phyloP scores from a whole-genome alignment of 164 flowering plant species.

The Vitis labrusca region DNA sequence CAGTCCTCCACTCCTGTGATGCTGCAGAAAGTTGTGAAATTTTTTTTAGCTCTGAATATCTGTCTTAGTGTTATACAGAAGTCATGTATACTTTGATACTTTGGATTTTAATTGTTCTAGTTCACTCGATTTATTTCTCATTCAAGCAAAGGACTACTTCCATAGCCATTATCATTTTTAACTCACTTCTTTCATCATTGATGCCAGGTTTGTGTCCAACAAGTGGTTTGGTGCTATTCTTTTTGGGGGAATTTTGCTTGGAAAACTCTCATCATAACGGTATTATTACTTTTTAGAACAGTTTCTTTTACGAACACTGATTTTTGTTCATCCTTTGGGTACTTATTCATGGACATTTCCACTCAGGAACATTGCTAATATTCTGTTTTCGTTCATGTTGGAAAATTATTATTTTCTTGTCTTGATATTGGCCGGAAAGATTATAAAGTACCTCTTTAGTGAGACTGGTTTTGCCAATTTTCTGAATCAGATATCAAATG shows the following conservation, averaged over 20 bases:
- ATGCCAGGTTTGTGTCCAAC: constrained; percentile 80
- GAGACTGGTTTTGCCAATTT: too few relatives aligned
- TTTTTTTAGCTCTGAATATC: too few relatives aligned
- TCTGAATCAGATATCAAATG: too few relatives aligned
- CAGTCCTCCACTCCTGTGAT: not conserved
- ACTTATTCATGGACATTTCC: too few relatives aligned
- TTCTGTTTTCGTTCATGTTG: too few relatives aligned
- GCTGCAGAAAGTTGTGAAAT: not conserved
- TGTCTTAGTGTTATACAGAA: too few relatives aligned
- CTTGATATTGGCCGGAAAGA: too few relatives aligned
- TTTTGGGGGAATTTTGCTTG: constrained; percentile 70
- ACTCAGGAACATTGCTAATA: too few relatives aligned
- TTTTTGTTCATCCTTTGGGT: too few relatives aligned
- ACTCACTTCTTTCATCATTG: not conserved
- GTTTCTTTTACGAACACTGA: too few relatives aligned
- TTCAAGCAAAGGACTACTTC: not conserved
- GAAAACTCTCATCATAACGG: constrained; percentile 51
- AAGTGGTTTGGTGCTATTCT: constrained; percentile 95
- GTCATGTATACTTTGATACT: not conserved
- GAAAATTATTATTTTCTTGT: too few relatives aligned
- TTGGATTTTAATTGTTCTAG: not conserved
- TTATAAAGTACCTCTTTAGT: too few relatives aligned
- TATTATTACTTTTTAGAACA: not conserved
- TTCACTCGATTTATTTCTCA: not conserved
- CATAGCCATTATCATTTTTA: not conserved